Evolutionary conservation across 2,329 filamentous ascomycete genomes (phyloP), one percentile per base, ranked within the genome.

Genomic region (Fusarium graminum): DNA sequence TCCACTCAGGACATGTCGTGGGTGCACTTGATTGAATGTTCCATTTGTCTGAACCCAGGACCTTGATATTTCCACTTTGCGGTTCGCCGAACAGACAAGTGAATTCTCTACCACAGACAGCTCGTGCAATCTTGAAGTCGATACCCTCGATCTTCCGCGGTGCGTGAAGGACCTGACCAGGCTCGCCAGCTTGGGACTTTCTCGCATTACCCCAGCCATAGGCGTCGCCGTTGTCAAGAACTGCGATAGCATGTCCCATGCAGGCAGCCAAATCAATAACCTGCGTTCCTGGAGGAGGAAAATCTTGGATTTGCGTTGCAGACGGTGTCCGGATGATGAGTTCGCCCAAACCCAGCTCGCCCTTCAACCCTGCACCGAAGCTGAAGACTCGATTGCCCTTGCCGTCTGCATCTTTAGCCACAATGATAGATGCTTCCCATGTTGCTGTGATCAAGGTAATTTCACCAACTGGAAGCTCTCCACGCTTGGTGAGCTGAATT

Each of bases 151-250:
- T 83, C 76, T 82, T 88, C 11, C 85, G 81, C 7, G 93, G 93
- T 16, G 72, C 73, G 78, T 85, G 83, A 3, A 90, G 75, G 28
- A 88, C 74, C 7, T 79, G 81, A 28, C 80, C 79, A 1, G 85
- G 84, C 40, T 81, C 77, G 1, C 93, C 94, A 1, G 97, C 80
- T 75, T 99, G 94, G 0, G 92, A 92, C 74, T 97, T 95, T 25
- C 93, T 86, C 14, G 91, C 90, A 71, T 88, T 92, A 0, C 95
- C 95, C 94, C 94, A 98, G 4, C 93, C 94, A 75, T 91, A 97
- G 2, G 90, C 89, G 16, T 91, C 84, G 1, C 94, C 94, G 74
- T 91, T 90, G 41, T 85, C 85, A 5, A 97, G 78, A 1, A 97
- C 85, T 3, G 82, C 87, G 16, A 96, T 86, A 0, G 88, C 88